Evolutionary conservation across 192 early-diverging fungal species (phyloP).

Genomic region (Backusella morwellensis): DNA sequence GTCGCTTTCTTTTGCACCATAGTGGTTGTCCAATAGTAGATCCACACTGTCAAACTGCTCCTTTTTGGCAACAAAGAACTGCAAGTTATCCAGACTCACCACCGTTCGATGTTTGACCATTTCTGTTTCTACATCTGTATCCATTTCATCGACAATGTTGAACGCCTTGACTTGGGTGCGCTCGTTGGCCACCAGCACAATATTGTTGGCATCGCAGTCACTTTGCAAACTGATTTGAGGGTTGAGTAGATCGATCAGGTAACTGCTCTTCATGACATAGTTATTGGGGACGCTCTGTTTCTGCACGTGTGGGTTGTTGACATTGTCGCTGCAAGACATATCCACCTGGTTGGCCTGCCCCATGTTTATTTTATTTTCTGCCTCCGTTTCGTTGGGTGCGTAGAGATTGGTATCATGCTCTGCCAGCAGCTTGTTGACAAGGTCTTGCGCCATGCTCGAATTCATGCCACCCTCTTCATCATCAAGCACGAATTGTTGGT

Average conservation of each 20-base stretch:
- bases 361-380: slow-evolving; percentile 10
- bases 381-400: slow-evolving; percentile 43
- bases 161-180: slow-evolving; percentile 57
- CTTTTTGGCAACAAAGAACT: slow-evolving; percentile 58
- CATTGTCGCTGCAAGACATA: slow-evolving; percentile 23
- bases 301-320: slow-evolving; percentile 41
- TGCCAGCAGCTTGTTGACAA: slow-evolving; percentile 45
- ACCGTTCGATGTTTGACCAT: slow-evolving; percentile 65
- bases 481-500: neutral
- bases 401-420: slow-evolving; percentile 43
- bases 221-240: slow-evolving; percentile 73
- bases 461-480: slow-evolving; percentile 29
- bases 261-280: slow-evolving; percentile 53
- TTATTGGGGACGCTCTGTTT: slow-evolving; percentile 52
- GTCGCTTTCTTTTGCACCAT: slow-evolving; percentile 40
- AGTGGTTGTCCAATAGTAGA: slow-evolving; percentile 43
- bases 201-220: slow-evolving; percentile 42
- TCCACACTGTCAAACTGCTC: slow-evolving; percentile 42
- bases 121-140: slow-evolving; percentile 29
- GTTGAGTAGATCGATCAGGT: slow-evolving; percentile 64
- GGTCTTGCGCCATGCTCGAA: slow-evolving; percentile 34
- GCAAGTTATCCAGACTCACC: slow-evolving; percentile 61
- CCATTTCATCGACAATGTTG: slow-evolving; percentile 54
- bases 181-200: slow-evolving; percentile 57
- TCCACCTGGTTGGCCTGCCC: neutral